Percentiles rank a stretch among this genome's conserved stretches.
These are phyloP conservation scores for Pseudogymnoascus sp. DNA, from an alignment of 2,329 filamentous ascomycete genomes.

Conservation along the genomic window DNA sequence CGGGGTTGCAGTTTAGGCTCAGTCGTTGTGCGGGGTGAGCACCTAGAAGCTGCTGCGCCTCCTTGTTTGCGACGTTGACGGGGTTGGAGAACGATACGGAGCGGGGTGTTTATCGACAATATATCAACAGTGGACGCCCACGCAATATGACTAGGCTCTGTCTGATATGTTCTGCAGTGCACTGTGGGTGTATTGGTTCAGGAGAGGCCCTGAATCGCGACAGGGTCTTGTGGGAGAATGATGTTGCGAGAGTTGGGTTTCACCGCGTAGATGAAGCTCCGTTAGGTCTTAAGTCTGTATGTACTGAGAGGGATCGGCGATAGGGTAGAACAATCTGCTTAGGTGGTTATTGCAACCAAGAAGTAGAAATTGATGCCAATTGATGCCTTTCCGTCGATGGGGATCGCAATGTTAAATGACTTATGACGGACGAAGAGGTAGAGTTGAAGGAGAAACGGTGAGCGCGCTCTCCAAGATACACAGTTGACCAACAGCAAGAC, in stretches of 20 bases:
- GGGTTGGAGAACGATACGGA: neutral
- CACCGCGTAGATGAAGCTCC: neutral
- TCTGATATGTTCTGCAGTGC: neutral
- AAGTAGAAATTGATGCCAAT: neutral
- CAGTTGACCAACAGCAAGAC: neutral
- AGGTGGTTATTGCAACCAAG: neutral
- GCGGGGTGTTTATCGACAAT: neutral
- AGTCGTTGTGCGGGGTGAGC: neutral
- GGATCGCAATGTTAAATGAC: neutral
- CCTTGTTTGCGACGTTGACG: neutral
- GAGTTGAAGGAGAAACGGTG: neutral
- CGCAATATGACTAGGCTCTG: conserved; percentile 2
- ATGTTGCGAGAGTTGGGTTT: neutral
- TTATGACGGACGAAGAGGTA: neutral
- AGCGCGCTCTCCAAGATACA: neutral
- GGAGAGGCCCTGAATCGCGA: neutral
- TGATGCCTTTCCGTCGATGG: neutral
- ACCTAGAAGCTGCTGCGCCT: neutral
- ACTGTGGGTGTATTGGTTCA: neutral
- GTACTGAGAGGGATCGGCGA: neutral
- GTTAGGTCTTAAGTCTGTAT: neutral
- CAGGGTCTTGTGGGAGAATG: neutral
- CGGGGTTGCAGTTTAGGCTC: conserved; percentile 4
- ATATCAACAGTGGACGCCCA: neutral
- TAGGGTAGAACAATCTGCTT: neutral